Percentiles rank a stretch among this genome's conserved stretches.
Evolutionary conservation across 108 stramenopile genomes (phyloP).

Genomic region (Discostella stelligeroides): DNA sequence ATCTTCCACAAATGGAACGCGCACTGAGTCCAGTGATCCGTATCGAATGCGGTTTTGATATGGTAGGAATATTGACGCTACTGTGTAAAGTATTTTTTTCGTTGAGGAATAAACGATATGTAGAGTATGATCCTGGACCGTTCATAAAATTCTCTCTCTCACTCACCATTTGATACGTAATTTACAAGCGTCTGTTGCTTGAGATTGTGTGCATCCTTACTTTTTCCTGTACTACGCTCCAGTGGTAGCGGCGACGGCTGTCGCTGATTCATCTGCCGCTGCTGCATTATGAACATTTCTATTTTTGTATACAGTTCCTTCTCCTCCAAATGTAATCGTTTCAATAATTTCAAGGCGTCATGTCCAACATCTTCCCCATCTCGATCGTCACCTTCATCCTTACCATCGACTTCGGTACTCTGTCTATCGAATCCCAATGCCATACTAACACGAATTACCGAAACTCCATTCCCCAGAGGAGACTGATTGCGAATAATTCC

Average conservation of each 20-base stretch:
- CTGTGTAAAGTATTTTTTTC: background rate
- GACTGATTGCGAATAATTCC: slow-evolving; percentile 40
- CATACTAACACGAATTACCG: slow-evolving; percentile 40
- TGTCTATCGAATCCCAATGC: slow-evolving; percentile 22
- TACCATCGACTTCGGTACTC: background rate
- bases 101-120: background rate
- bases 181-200: slow-evolving; percentile 26
- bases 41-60: slow-evolving; percentile 29
- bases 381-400: background rate
- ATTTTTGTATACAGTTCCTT: slow-evolving; percentile 33
- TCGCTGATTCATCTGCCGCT: background rate
- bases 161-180: slow-evolving; percentile 37
- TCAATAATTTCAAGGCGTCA: slow-evolving; percentile 21
- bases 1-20: slow-evolving; percentile 48
- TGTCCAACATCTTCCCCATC: background rate
- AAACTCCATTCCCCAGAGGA: slow-evolving; percentile 47
- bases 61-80: slow-evolving; percentile 20
- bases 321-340: slow-evolving; percentile 28
- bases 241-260: too few species aligned
- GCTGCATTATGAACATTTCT: slow-evolving; percentile 8
- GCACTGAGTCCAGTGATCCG: slow-evolving; percentile 36
- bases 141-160: too few species aligned
- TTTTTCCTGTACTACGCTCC: background rate
- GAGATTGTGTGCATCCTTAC: slow-evolving; percentile 5
- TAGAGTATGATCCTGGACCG: background rate